Conservation (phyloP, 306 rosid genomes). For the Fragaria vesca region DNA sequence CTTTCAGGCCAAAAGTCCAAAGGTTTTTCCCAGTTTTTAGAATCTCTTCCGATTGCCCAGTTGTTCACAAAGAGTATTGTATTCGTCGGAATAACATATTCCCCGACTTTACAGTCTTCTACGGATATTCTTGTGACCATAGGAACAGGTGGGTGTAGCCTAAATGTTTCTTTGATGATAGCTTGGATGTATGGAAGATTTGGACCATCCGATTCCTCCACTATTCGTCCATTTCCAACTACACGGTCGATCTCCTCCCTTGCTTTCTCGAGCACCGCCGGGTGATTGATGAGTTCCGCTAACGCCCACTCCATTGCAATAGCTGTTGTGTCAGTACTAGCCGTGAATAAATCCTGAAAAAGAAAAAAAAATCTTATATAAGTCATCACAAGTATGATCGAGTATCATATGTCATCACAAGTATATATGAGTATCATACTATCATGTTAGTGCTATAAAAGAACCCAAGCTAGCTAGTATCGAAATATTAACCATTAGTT, state of each 20-base stretch:
- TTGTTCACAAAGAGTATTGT: background rate
- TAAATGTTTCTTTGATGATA: background rate
- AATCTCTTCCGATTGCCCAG: background rate
- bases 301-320: background rate
- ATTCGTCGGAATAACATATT: background rate
- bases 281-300: background rate
- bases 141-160: background rate
- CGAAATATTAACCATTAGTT: too few relatives aligned
- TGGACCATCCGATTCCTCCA: background rate
- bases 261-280: background rate
- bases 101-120: background rate
- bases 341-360: background rate
- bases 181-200: background rate
- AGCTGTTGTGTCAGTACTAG: background rate
- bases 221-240: background rate
- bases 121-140: background rate
- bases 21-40: background rate
- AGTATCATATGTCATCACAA: too few relatives aligned
- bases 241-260: background rate
- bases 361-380: too few relatives aligned
- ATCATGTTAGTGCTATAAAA: too few relatives aligned
- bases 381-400: too few relatives aligned
- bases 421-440: too few relatives aligned
- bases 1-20: background rate
- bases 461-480: background rate